phyloP scores from a whole-genome alignment of 768 basidiomycete genomes.

The Calocera cornea region DNA sequence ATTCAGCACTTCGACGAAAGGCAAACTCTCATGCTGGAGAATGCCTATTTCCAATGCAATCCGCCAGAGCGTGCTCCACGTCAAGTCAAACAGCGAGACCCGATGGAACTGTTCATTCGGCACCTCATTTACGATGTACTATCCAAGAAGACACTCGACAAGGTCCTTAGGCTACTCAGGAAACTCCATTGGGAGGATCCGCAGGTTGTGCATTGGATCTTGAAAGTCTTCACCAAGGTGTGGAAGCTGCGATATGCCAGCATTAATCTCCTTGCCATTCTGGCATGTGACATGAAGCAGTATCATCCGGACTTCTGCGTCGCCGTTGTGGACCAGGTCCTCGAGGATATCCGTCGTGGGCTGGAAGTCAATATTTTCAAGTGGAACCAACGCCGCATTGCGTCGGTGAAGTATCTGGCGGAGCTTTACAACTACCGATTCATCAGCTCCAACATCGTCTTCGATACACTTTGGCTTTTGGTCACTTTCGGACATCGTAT shows the following conservation, averaged over 20 bases:
- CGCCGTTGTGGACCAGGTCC: slow-evolving; percentile 80
- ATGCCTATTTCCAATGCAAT: slow-evolving; percentile 99
- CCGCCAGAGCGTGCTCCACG: slow-evolving; percentile 85
- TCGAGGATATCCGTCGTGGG: slow-evolving; percentile 83
- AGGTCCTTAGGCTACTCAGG: slow-evolving; percentile 81
- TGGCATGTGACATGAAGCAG: slow-evolving; percentile 86
- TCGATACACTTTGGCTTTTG: slow-evolving; percentile 87
- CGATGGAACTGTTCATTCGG: slow-evolving; percentile 86
- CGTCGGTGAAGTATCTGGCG: slow-evolving; percentile 87
- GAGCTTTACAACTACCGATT: slow-evolving; percentile 95
- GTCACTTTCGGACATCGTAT: slow-evolving; percentile 92
- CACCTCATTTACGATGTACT: slow-evolving; percentile 92
- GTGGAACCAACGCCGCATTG: slow-evolving; percentile 83
- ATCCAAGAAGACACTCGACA: slow-evolving; percentile 86
- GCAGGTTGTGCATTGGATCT: slow-evolving; percentile 41
- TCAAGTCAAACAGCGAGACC: slow-evolving; percentile 69
- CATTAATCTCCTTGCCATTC: slow-evolving; percentile 78
- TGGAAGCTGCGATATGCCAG: slow-evolving; percentile 95
- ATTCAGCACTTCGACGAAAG: slow-evolving; percentile 87
- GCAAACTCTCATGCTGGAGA: slow-evolving; percentile 80
- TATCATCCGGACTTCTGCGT: slow-evolving; percentile 85
- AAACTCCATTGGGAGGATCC: slow-evolving; percentile 92
- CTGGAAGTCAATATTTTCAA: slow-evolving; percentile 85
- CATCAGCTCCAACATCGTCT: slow-evolving; percentile 74
- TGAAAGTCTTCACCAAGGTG: slow-evolving; percentile 92